Base-by-base conservation (phyloP, 140 eudicot genomes). In the Cichorium intybus region DNA sequence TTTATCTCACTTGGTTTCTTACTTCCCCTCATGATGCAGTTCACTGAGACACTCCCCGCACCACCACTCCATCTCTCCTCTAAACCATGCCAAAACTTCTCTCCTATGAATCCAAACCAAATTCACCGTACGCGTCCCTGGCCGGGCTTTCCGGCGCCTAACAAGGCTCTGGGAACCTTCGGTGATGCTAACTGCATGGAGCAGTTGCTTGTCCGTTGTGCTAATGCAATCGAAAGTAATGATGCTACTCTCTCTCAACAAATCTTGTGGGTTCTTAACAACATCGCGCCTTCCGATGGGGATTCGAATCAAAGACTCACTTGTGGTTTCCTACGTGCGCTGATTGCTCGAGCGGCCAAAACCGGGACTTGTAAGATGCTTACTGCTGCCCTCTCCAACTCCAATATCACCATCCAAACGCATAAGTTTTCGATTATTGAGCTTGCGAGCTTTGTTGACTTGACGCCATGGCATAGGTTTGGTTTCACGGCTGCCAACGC, bases 391-490 rank as follows among this genome's bases (percentile, higher is more conserved):
- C 58, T 73, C 35, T 74, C 84, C 1, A 75, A 68, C 20, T 64
- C 84, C 17, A 69, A 73, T 46, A 52, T 70, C 43, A 41, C 82
- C 6, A 74, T 78, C 15, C 60, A 58, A 16, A 84, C 87, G 0
- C 96, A 88, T 46, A 85, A 73, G 49, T 88, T 93, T 60, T 83
- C 97, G 4, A 78, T 93, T 9, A 90, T 88, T 10, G 96, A 93
- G 69, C 95, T 93, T 2, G 95, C 97, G 8, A 76, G 82, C 50
- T 93, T 79, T 61, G 95, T 93, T 5, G 97, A 93, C 79, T 52
- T 93, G 24, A 93, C 99, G 7, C 99, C 99, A 4, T 93, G 97
- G 97, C 95, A 93, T 46, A 79, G 99, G n/a, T 93, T 93, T 24
- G 99, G 97, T 2, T 93, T 83, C 87, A 85, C 95, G 0, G 94